A percentile compares a stretch with the other conserved stretches of the same genome.
phyloP scores from a whole-genome alignment of 495 filamentous ascomycete genomes.

The Geoglossum glabrum region DNA sequence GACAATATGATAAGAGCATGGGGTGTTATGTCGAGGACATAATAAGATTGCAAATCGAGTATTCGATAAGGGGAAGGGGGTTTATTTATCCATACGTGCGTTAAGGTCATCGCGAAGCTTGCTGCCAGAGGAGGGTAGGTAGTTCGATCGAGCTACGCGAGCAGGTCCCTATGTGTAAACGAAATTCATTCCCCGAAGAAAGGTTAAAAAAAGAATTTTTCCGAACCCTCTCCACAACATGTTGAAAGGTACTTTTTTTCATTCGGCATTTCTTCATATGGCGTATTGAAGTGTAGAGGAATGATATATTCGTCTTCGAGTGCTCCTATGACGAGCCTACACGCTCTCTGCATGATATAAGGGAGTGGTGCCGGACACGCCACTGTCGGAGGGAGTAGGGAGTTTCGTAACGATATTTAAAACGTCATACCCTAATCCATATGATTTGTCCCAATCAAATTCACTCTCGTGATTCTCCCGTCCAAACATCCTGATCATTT shows the following conservation, averaged over 20 bases:
- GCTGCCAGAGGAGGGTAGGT: neutral
- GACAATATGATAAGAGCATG: conserved; percentile 99
- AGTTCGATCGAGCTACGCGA: neutral
- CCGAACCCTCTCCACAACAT: neutral
- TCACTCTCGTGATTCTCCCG: conserved; percentile 54
- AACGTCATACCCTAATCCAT: conserved; percentile 74
- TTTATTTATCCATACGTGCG: neutral
- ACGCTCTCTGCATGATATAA: too few species aligned
- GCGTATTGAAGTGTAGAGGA: too few species aligned
- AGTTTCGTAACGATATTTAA: conserved; percentile 45
- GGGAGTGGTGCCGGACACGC: too few species aligned
- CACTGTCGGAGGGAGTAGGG: conserved; percentile 30
- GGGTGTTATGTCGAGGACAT: conserved; percentile 68
- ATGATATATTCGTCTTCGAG: too few species aligned
- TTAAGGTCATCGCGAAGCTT: neutral
- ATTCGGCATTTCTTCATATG: too few species aligned
- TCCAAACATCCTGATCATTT: conserved; percentile 61
- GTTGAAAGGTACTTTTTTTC: neutral
- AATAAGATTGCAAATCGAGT: neutral
- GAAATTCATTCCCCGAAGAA: neutral
- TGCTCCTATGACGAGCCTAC: too few species aligned
- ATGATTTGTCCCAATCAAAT: conserved; percentile 63
- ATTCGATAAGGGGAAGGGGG: neutral
- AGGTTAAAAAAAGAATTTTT: neutral
- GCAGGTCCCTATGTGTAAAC: neutral